phyloP scores from a whole-genome alignment of 495 filamentous ascomycete species.

The Pseudotulostoma volvatum region DNA sequence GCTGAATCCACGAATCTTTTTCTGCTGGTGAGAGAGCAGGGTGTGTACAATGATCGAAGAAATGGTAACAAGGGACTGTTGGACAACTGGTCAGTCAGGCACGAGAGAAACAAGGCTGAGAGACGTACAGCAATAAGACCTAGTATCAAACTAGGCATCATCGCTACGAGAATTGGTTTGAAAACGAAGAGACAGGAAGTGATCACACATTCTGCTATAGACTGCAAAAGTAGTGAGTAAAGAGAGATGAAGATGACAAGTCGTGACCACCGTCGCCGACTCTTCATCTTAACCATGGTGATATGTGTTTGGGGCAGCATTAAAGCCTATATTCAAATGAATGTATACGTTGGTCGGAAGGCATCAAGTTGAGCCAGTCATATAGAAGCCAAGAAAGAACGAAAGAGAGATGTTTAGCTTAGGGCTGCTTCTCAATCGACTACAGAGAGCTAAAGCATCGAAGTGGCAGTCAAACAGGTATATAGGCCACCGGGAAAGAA shows the following conservation, averaged over 20 bases:
- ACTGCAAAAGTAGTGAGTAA: slow-evolving; percentile 24
- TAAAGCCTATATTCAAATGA: too few relatives aligned
- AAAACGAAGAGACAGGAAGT: slow-evolving; percentile 26
- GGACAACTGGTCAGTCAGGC: slow-evolving; percentile 2
- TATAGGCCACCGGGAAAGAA: too few relatives aligned
- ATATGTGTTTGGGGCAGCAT: too few relatives aligned
- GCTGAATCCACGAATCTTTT: slow-evolving; percentile 21
- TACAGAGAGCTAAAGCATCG: too few relatives aligned
- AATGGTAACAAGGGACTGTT: slow-evolving; percentile 26
- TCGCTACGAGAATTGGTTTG: slow-evolving; percentile 22
- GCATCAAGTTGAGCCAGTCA: too few relatives aligned
- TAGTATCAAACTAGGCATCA: slow-evolving; percentile 27
- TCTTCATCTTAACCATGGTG: too few relatives aligned
- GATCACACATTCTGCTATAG: slow-evolving; percentile 21
- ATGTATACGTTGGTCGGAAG: too few relatives aligned
- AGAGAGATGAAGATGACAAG: slow-evolving; percentile 27
- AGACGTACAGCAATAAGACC: slow-evolving; percentile 22
- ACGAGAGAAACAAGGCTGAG: neutral
- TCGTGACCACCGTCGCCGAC: slow-evolving; percentile 28
- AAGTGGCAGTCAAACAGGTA: too few relatives aligned
- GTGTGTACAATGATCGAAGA: slow-evolving; percentile 27
- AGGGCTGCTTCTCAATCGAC: too few relatives aligned
- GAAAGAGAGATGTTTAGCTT: too few relatives aligned
- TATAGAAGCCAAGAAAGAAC: too few relatives aligned
- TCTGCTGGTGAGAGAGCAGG: slow-evolving; percentile 30